Evolutionary conservation across 805 yeast species (phyloP), one percentile per base, ranked within the genome.

Genomic region (Spathaspora passalidarum): DNA sequence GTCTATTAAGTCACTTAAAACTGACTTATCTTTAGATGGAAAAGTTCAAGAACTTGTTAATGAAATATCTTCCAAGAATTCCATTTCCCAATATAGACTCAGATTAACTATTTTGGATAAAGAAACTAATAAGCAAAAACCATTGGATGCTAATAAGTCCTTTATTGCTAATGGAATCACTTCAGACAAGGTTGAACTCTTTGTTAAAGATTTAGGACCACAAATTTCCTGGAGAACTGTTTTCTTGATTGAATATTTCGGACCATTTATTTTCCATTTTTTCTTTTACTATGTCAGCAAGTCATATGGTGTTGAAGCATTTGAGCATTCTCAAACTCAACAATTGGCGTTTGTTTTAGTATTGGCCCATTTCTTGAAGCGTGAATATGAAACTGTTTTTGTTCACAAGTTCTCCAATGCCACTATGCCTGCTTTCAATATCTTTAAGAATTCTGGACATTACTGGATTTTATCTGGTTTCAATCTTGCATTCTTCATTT

Each of bases 151-250:
- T 19, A 68, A 68, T 35, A 70, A 72, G 44, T 62, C 78, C 14
- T 66, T 84, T 35, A 64, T 61, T 25, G 72, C 66, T n/a, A 76
- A 75, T 48, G 79, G 79, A 1, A 59, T 70, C 36, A 66, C 68
- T 18, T 57, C 56, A 10, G 38, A 51, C 2, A 53, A 70, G 8
- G 56, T 72, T 19, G 73, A 67, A 11, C 69, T 90, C 11, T 79
- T 69, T 52, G 86, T 86, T 45, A 91, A 92, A 63, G 99, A 92
- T 60, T 72, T 92, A 50, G 99, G 99, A 17, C 90, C 91, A 0
- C 99, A 94, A 67, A 80, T 94, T 48, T 82, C 84, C 4, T 94
- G 97, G 97, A 79, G 86, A 67, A 78, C 89, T 2, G 98, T 92
- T n/a, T 94, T 83, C 60, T 56, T 88, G 43, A 70, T 88, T 52